Base-by-base conservation (phyloP, 306 rosid species). In the Ormosia semicastrata region DNA sequence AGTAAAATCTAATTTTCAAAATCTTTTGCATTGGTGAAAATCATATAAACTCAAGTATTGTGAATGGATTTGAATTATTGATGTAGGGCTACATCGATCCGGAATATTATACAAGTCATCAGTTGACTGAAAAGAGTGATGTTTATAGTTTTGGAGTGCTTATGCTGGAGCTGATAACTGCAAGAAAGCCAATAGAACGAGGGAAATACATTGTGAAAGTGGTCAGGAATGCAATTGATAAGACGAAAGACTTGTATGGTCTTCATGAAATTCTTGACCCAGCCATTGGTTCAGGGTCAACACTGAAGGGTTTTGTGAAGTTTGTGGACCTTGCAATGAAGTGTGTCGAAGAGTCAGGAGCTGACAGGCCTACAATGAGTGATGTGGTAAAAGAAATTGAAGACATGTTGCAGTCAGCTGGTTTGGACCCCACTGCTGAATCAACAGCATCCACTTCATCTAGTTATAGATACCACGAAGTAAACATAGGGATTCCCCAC, bases 91-190 rank as follows among this genome's bases (percentile, higher is more conserved):
- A 92, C 85, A 15, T 92, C 52, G 83, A 83, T 43, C 86, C 86
- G 18, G 86, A 77, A 8, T 83, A 83, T 53, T 83, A 62, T 43
- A 77, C 60, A 6, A 77, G 39, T 53, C 70, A 77, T 12, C 75
- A 14, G 29, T 24, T 77, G 70, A 77, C 89, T 0, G 89, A 88
- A 78, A 92, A 92, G 87, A 90, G 91, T 59, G 92, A 92, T 73
- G 92, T 92, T 3, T 88, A 88, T 50, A 87, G 94, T 60, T 92
- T 90, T 32, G 92, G 94, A 37, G 92, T 92, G 43, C 56, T 92
- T 52, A 75, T 88, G 90, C 12, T 92, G 58, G 97, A 92, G 83
- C 37, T 87, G 65, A 73, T 90, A 56, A 90, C 97, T 2, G 87
- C 90, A 11, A 87, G 52, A 68, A 83, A 64, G 64, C 91, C 97